Evolutionary conservation across 306 rosid genomes (phyloP), one percentile per base, ranked within the genome.

Genomic region (Dryas octopetala): DNA sequence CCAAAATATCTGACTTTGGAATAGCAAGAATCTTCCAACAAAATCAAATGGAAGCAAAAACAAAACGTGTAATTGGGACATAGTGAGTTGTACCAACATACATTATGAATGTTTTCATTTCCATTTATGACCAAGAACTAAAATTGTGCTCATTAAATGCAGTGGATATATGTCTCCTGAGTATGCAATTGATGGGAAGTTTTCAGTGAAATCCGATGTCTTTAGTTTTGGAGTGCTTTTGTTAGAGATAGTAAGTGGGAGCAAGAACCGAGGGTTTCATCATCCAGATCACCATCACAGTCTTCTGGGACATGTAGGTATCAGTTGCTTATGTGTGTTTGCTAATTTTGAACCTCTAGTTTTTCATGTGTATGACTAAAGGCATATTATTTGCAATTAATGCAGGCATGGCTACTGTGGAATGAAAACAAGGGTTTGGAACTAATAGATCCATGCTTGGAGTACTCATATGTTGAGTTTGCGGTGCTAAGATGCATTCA

Each of bases 1-100:
- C 82, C 4, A 79, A 79, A 45, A 79, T 79, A 26, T 72, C 74
- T 5, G 74, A 79, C 47, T 78, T 78, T n/a, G 77, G 82, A 1
- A 62, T 78, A 19, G 82, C 77, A 44, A 71, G 82, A 14, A 71
- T 17, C 44, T 71, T 78, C 3, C 14, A 5, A 4, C 77, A 28
- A 1, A 32, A 71, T 38, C 58, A 71, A 23, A 53, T 47, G 2
- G 77, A 71, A 55, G 68, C 47, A 4, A 72, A 12, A 2, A 78
- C 77, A 55, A 17, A 55, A 14, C 67, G 68, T 17, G 38, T 78
- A 16, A 45, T 78, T 3, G 82, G 82, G 7, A 78, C 82, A 51
- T 54, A 49, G 82, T 78, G 12, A 64, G 82, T 71, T 10, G 48
- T 28, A 67, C 2, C 32, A 28, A 28, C 32, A 28, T 0, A 28